Base-by-base conservation (phyloP, 129 eudicot genomes). In the Dittrichia graveolens region DNA sequence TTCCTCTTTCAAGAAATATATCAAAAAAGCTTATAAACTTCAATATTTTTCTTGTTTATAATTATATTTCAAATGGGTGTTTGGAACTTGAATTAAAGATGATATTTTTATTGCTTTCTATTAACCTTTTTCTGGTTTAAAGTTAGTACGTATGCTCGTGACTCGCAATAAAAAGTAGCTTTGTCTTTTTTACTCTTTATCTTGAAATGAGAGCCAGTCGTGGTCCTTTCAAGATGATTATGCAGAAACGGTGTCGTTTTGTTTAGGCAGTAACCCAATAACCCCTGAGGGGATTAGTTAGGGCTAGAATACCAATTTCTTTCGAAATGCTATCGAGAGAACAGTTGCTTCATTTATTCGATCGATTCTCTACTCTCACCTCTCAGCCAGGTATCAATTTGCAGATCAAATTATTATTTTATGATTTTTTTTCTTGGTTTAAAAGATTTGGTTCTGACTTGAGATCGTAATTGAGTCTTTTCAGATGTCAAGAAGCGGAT, bases 401-500 rank as follows among this genome's bases (percentile, higher is more conserved):
- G 31, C 8, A 14, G n/a, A n/a, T 46, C 24, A 0, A n/a, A 13
- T 48, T 12, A 7, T 39, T 71, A 8, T 15, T 67, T 43, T 37
- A 3, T 49, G 8, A 9, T 12, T 11, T 1, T 9, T 7, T 8
- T 4, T 14, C n/a, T 3, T 9, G 15, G 44, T 8, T 1, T 49
- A 2, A 13, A 39, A 53, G 4, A 40, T 65, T 68, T 46, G 60
- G 41, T 56, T 55, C 18, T 41, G 15, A 18, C 49, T 53, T 57
- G 11, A 11, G 56, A 9, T 67, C 47, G 24, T 39, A 18, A 24
- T 24, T 16, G 72, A 48, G 4, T 65, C 13, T 34, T 72, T 54
- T 62, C 75, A 94, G 99, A 94, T 78, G 99, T 84, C 42, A 94
- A 94, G 85, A 81, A 86, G 64, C 90, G 99, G 47, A 87, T 94